These are phyloP conservation scores for Hypomontagnella submonticulosa DNA, from an alignment of 495 filamentous ascomycete genomes.

Conservation along the genomic window DNA sequence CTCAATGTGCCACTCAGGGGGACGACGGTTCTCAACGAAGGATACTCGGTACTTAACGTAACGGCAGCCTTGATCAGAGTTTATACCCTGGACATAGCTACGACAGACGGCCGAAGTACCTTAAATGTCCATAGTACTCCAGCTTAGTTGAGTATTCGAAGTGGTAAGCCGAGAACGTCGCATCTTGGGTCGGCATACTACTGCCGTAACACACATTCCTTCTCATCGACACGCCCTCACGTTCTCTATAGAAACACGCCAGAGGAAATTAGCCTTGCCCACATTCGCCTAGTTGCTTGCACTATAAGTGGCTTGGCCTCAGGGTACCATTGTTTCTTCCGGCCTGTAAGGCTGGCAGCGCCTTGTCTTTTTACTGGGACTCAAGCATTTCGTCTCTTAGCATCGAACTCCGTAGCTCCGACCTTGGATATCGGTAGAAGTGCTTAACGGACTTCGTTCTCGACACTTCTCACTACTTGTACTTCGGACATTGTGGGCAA, in stretches of 20 bases:
- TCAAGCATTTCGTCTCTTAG: neutral
- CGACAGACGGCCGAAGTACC: constrained; percentile 23
- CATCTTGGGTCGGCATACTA: constrained; percentile 36
- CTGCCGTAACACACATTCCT: constrained; percentile 33
- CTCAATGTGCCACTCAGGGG: constrained; percentile 6
- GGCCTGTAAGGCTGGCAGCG: constrained; percentile 34
- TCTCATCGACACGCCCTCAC: constrained; percentile 22
- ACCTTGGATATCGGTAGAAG: neutral
- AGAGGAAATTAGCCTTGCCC: constrained; percentile 13
- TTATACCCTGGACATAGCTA: constrained; percentile 6
- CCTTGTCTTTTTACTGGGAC: neutral
- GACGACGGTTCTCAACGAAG: neutral
- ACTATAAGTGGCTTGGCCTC: constrained; percentile 10
- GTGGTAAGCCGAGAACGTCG: constrained; percentile 27
- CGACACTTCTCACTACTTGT: neutral
- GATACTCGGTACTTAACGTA: constrained; percentile 4
- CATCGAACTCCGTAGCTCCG: constrained; percentile 4
- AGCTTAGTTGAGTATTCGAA: constrained; percentile 7
- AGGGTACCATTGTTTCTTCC: constrained; percentile 5
- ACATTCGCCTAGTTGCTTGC: constrained; percentile 27
- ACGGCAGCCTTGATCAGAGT: constrained; percentile 13
- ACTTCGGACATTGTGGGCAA: constrained; percentile 10
- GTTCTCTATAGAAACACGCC: constrained; percentile 20
- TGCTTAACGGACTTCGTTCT: constrained; percentile 4
- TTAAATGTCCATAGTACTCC: constrained; percentile 12